Evolutionary conservation across 2,329 filamentous ascomycete genomes (phyloP).

Genomic region (Aspergillus hiratsukae): DNA sequence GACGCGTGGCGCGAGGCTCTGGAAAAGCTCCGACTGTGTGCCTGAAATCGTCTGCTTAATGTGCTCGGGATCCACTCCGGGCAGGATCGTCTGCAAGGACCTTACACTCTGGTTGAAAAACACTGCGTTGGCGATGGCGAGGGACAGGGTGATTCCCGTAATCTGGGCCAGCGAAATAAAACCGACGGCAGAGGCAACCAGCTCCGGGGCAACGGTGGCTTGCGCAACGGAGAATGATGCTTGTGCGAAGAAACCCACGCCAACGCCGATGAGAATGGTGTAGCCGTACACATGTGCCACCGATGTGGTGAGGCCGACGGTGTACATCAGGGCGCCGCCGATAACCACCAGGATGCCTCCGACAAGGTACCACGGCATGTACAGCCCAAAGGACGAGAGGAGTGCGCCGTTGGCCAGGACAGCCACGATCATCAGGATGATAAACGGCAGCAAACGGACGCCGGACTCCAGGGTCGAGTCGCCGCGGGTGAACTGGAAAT

Average conservation of each 20-base stretch:
- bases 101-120: slow-evolving; percentile 10
- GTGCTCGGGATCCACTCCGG: not conserved
- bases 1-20: not conserved
- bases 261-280: slow-evolving; percentile 39
- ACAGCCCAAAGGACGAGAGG: too few species aligned
- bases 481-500: too few species aligned
- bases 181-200: not conserved
- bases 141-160: slow-evolving; percentile 6
- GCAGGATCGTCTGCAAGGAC: slow-evolving; percentile 7
- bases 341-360: slow-evolving; percentile 17
- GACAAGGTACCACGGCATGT: slow-evolving; percentile 14
- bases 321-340: slow-evolving; percentile 12
- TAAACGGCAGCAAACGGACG: too few species aligned
- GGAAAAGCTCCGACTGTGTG: not conserved
- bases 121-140: slow-evolving; percentile 10
- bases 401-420: too few species aligned
- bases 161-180: slow-evolving; percentile 10
- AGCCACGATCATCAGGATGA: too few species aligned
- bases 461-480: too few species aligned
- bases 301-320: slow-evolving; percentile 9
- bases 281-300: slow-evolving; percentile 23
- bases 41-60: slow-evolving; percentile 11
- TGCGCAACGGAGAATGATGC: slow-evolving; percentile 6
- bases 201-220: not conserved
- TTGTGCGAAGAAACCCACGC: slow-evolving; percentile 17